Conservation (phyloP, 2,329 filamentous ascomycete genomes). For the Chalara sp. region DNA sequence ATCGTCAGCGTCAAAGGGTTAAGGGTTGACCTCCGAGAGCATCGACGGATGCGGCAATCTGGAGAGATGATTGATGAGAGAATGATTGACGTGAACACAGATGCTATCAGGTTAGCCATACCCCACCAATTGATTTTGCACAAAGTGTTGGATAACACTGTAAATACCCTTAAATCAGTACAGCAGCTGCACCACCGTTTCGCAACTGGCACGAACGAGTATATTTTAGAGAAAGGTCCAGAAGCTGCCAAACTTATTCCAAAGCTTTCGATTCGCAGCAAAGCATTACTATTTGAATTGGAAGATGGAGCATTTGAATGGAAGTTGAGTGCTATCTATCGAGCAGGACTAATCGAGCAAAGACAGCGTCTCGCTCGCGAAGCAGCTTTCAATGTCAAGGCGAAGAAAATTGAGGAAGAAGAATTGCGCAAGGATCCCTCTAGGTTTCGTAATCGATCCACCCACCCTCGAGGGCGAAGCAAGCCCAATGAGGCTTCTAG, state of each 20-base stretch:
- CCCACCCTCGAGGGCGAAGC: conserved; percentile 25
- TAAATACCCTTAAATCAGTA: conserved; percentile 80
- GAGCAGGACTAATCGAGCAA: conserved; percentile 81
- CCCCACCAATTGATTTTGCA: conserved; percentile 89
- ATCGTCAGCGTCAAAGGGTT: conserved; percentile 77
- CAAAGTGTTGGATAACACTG: conserved; percentile 86
- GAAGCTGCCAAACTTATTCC: conserved; percentile 83
- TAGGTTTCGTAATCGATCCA: conserved; percentile 49
- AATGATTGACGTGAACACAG: conserved; percentile 75
- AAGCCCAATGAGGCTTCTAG: conserved; percentile 16
- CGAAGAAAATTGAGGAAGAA: conserved; percentile 74
- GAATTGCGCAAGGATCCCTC: conserved; percentile 47
- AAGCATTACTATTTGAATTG: conserved; percentile 80
- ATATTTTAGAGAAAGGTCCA: conserved; percentile 77
- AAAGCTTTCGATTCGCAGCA: conserved; percentile 74
- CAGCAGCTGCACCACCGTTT: conserved; percentile 93
- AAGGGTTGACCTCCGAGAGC: conserved; percentile 73
- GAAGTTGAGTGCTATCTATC: conserved; percentile 92
- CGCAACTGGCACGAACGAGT: conserved; percentile 78
- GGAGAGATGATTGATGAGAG: conserved; percentile 63
- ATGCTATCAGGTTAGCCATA: conserved; percentile 80
- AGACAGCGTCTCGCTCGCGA: conserved; percentile 83
- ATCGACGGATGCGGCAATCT: conserved; percentile 57
- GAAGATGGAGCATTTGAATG: conserved; percentile 97
- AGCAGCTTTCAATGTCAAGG: conserved; percentile 82